Evolutionary conservation across 805 yeast species (phyloP).

Genomic region (Myxozyma melibiosi): DNA sequence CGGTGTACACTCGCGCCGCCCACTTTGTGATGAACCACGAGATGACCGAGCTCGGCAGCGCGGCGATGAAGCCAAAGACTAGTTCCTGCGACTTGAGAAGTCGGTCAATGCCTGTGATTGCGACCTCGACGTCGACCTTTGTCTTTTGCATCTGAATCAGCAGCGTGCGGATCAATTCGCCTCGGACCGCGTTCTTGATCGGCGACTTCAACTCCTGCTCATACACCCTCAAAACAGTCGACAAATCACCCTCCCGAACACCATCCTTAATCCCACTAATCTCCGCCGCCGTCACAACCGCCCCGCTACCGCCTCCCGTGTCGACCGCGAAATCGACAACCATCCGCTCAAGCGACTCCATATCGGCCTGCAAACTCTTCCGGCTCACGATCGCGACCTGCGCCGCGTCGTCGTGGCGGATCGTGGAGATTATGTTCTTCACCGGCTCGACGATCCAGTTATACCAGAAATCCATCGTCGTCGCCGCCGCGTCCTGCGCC

Average conservation of each 20-base stretch:
- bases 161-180: slow-evolving; percentile 73
- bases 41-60: slow-evolving; percentile 70
- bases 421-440: slow-evolving; percentile 68
- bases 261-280: slow-evolving; percentile 47
- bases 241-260: slow-evolving; percentile 74
- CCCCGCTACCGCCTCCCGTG: slow-evolving; percentile 12
- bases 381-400: slow-evolving; percentile 77
- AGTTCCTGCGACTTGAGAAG: slow-evolving; percentile 87
- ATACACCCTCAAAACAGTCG: slow-evolving; percentile 76
- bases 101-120: slow-evolving; percentile 87
- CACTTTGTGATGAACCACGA: slow-evolving; percentile 32
- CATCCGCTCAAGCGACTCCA: slow-evolving; percentile 84
- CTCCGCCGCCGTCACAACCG: slow-evolving; percentile 17
- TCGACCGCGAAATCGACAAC: slow-evolving; percentile 67
- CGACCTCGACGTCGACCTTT: slow-evolving; percentile 91
- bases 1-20: slow-evolving; percentile 37
- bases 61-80: slow-evolving; percentile 89
- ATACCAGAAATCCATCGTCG: slow-evolving; percentile 59
- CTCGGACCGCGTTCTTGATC: slow-evolving; percentile 60
- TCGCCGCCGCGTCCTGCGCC: slow-evolving; percentile 50
- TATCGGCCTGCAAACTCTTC: slow-evolving; percentile 74
- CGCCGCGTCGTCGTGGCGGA: slow-evolving; percentile 78
- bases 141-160: slow-evolving; percentile 94
- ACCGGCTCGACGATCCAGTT: slow-evolving; percentile 87
- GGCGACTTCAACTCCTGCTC: slow-evolving; percentile 77